A percentile compares a stretch with the other conserved stretches of the same genome.
These are phyloP conservation scores for Somion occarium DNA, from an alignment of 1,284 basidiomycete genomes.

Conservation along the genomic window DNA sequence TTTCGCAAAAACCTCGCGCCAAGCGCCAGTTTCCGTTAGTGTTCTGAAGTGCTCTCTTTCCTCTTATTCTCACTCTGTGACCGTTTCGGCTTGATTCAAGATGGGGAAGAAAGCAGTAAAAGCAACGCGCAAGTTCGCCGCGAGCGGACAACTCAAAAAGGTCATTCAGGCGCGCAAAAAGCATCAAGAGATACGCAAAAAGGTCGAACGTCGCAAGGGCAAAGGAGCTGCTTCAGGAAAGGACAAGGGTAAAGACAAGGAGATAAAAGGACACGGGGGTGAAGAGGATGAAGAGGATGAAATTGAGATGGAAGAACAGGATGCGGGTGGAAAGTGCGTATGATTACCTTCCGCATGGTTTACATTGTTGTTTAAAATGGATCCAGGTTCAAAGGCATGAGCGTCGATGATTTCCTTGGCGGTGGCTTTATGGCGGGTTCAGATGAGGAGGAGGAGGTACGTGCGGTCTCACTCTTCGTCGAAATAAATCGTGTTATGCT, in stretches of 20 bases:
- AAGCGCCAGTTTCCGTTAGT: no score
- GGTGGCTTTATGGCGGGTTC: conserved; percentile 70
- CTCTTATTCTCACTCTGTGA: no score
- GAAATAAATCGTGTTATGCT: no score
- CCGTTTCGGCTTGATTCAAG: no score
- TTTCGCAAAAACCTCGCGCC: no score
- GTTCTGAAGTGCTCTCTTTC: no score
- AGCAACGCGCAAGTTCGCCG: conserved; percentile 81
- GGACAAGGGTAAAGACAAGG: conserved; percentile 35
- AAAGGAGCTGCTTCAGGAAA: conserved; percentile 18
- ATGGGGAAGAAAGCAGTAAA: conserved; percentile 69
- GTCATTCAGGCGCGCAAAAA: conserved; percentile 77
- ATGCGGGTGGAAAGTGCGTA: conserved; percentile 23
- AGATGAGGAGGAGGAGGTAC: conserved; percentile 44
- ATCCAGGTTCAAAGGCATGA: conserved; percentile 50
- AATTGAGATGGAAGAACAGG: conserved; percentile 33
- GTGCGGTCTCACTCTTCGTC: conserved; percentile 2
- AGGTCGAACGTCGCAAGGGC: conserved; percentile 57
- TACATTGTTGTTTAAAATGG: conserved; percentile 2
- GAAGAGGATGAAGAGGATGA: conserved; percentile 35
- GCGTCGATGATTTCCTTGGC: conserved; percentile 79
- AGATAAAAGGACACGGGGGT: conserved; percentile 22
- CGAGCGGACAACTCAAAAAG: conserved; percentile 83
- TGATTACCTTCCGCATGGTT: conserved; percentile 2
- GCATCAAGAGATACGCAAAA: conserved; percentile 70